These are phyloP conservation scores for Sporothrix dimorphospora DNA, from an alignment of 2,329 filamentous ascomycete genomes.

Conservation along the genomic window DNA sequence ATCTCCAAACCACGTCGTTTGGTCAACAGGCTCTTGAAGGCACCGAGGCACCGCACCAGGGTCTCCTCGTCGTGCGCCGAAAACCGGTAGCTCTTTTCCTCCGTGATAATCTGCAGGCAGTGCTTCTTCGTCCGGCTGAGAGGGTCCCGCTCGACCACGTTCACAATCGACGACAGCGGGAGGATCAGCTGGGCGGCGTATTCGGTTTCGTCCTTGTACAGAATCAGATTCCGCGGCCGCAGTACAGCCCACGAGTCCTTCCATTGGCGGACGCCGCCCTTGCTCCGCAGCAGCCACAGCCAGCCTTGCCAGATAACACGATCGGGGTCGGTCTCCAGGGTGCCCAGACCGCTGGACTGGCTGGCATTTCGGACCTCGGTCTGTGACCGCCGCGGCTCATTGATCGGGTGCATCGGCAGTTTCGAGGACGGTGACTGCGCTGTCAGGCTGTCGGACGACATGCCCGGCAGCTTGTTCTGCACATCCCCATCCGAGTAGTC, in stretches of 20 bases:
- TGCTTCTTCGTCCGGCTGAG: slow-evolving; percentile 80
- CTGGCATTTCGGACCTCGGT: slow-evolving; percentile 54
- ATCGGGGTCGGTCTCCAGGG: slow-evolving; percentile 68
- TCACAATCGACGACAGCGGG: slow-evolving; percentile 76
- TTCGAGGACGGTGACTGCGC: slow-evolving; percentile 41
- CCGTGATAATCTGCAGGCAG: slow-evolving; percentile 91
- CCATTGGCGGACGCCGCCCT: slow-evolving; percentile 85
- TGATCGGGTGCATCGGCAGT: slow-evolving; percentile 14
- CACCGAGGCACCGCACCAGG: slow-evolving; percentile 81
- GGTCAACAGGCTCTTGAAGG: slow-evolving; percentile 82
- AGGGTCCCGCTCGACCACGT: slow-evolving; percentile 90
- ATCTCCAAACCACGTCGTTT: slow-evolving; percentile 67
- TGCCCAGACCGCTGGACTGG: slow-evolving; percentile 60
- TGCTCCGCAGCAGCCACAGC: slow-evolving; percentile 81
- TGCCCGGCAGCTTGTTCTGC: slow-evolving; percentile 48
- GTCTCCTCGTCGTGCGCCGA: slow-evolving; percentile 79
- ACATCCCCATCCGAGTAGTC: slow-evolving; percentile 78
- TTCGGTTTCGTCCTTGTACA: slow-evolving; percentile 93
- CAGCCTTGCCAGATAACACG: slow-evolving; percentile 94
- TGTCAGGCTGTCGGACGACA: slow-evolving; percentile 56
- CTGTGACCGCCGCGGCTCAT: slow-evolving; percentile 14
- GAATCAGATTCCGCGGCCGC: slow-evolving; percentile 77
- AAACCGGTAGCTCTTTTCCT: slow-evolving; percentile 82
- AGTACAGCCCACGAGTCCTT: slow-evolving; percentile 93
- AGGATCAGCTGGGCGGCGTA: slow-evolving; percentile 86